Evolutionary conservation across 345 rosid genomes (phyloP), one percentile per base, ranked within the genome.

Genomic region (Citrus trifoliata): DNA sequence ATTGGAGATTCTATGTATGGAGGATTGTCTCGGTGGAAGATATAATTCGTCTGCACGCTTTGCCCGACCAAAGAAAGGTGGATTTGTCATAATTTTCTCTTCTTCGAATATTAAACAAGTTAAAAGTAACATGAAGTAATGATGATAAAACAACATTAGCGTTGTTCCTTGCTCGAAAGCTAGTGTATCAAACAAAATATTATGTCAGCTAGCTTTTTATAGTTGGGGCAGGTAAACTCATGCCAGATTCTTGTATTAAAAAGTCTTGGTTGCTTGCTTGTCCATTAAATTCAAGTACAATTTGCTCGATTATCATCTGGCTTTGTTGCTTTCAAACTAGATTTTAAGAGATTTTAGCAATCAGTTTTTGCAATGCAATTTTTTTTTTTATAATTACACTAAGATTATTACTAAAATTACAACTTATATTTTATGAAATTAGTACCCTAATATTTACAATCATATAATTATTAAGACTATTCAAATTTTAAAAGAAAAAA

Each of bases 201-300:
- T 13, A 12, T 46, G 18, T 46, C 51, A 46, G 51, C 51, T 46
- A 79, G 80, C 56, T 61, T 32, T 30, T 80, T 74, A 79, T 84
- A 76, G 91, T 84, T 88, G 91, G 88, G 65, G 89, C 87, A 86
- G 91, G 89, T 88, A 80, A 79, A 69, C 77, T 71, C n/a, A n/a
- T n/a, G n/a, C n/a, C n/a, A n/a, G n/a, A n/a, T n/a, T n/a, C n/a
- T n/a, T n/a, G n/a, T n/a, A n/a, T n/a, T n/a, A n/a, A n/a, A n/a
- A n/a, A n/a, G n/a, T n/a, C n/a, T n/a, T n/a, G n/a, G n/a, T n/a
- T n/a, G n/a, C n/a, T n/a, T n/a, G n/a, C n/a, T n/a, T n/a, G n/a
- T n/a, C n/a, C n/a, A n/a, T 67, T 63, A 46, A 46, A 12, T 0
- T 53, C 19, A 82, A 78, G 76, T 64, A 74, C 79, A 82, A 65